Evolutionary conservation across 2,329 filamentous ascomycete genomes (phyloP).

Genomic region (Fusarium kyushuense): DNA sequence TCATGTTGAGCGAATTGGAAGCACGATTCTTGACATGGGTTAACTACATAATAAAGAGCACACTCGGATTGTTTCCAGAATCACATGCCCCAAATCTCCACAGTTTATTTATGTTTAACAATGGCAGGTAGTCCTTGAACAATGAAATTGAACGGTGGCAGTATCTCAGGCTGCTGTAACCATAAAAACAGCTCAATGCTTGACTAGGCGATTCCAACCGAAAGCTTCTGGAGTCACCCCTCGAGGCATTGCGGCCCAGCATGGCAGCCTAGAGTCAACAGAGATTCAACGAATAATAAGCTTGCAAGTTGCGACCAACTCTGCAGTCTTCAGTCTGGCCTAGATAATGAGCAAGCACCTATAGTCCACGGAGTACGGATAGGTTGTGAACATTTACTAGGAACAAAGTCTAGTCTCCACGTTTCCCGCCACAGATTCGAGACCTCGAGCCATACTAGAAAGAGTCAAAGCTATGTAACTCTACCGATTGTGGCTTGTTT

Average conservation of each 20-base stretch:
- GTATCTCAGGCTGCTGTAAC: neutral
- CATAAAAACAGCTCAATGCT: neutral
- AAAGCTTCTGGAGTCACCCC: neutral
- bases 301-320: neutral
- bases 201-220: neutral
- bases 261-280: neutral
- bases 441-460: slow-evolving; percentile 19
- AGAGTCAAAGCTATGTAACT: slow-evolving; percentile 24
- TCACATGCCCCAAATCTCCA: neutral
- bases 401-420: slow-evolving; percentile 14
- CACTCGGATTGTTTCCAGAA: slow-evolving; percentile 18
- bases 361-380: neutral
- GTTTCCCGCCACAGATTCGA: slow-evolving; percentile 27
- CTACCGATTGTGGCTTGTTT: slow-evolving; percentile 26
- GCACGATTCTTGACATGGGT: neutral
- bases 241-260: neutral
- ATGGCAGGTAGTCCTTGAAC: neutral
- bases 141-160: neutral
- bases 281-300: neutral
- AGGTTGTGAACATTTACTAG: slow-evolving; percentile 6
- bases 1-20: slow-evolving; percentile 13
- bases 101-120: neutral
- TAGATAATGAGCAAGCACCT: neutral
- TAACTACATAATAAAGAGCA: no score
- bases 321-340: neutral